Base-by-base conservation (phyloP, 1,284 basidiomycete species). In the Moesziomyces antarcticus region DNA sequence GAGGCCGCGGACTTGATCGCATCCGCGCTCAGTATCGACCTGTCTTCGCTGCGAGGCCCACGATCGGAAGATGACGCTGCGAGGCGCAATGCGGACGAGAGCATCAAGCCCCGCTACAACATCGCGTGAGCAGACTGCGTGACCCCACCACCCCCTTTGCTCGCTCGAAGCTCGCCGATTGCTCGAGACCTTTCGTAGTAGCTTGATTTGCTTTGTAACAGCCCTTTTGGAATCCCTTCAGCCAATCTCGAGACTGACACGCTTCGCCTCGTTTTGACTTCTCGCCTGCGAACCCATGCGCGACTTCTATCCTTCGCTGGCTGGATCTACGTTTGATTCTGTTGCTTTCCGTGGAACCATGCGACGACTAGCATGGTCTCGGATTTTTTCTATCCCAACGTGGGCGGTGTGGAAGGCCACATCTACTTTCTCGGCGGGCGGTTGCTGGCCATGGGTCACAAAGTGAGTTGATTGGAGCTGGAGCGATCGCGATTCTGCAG, bases 361-460 rank as follows among this genome's bases (percentile, higher is more conserved):
- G 27, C 30, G 30, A n/a, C 27, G 9, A 16, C 14, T 56, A 95
- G 93, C 25, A 94, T 99, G 92, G 90, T 98, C 49, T 93, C 91
- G 50, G 96, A 99, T 85, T 99, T 98, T 87, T 99, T 98, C 86
- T 91, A 93, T 82, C 96, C 96, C 0, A 89, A 90, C 69, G 91
- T 97, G 3, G 97, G 97, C 24, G 97, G 97, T 11, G 95, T 99
- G 24, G 97, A 99, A 85, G 95, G 91, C 69, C 94, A 98, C 85
- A 95, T 98, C 52, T 97, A 94, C 85, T 73, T 73, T 67, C 43
- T 82, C 30, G 73, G 70, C 10, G 77, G 78, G 44, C 90, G 91
- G 59, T 89, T 99, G 50, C 89, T 94, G 56, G 87, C 88, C 43
- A 88, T 89, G 27, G 94, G 95, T 1, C 94, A 99, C 85, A 94